Conservation (phyloP, 768 basidiomycete species). For the Dentipellis sp. region DNA sequence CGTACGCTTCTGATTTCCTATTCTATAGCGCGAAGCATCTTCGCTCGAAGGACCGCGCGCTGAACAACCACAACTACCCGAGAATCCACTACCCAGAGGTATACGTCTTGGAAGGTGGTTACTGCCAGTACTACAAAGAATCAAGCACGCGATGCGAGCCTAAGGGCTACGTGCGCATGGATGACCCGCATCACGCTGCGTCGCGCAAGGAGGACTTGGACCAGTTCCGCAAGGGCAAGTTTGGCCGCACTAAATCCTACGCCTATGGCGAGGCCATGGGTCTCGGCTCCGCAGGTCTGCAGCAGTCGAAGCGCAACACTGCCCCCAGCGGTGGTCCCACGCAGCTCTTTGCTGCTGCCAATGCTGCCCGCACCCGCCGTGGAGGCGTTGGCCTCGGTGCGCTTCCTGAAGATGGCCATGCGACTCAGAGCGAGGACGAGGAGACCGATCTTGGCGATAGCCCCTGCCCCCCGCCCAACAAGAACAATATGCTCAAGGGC, state of each 20-base stretch:
- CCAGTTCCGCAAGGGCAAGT: slow-evolving; percentile 84
- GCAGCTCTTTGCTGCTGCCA: slow-evolving; percentile 60
- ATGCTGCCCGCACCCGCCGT: slow-evolving; percentile 57
- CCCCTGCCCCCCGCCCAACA: slow-evolving; percentile 77
- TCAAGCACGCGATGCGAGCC: slow-evolving; percentile 71
- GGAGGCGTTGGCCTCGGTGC: slow-evolving; percentile 40
- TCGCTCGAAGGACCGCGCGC: slow-evolving; percentile 78
- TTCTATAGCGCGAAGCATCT: slow-evolving; percentile 78
- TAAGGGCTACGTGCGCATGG: slow-evolving; percentile 84
- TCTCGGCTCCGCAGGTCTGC: slow-evolving; percentile 25
- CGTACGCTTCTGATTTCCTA: background rate
- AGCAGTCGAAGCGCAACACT: slow-evolving; percentile 54
- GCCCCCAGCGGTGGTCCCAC: slow-evolving; percentile 39
- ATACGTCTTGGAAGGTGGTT: slow-evolving; percentile 95
- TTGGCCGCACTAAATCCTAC: slow-evolving; percentile 86
- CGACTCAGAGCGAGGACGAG: slow-evolving; percentile 60
- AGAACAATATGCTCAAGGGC: slow-evolving; percentile 42
- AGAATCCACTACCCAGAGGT: slow-evolving; percentile 93
- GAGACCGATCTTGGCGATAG: slow-evolving; percentile 78
- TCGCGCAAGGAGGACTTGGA: slow-evolving; percentile 83
- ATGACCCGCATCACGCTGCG: slow-evolving; percentile 75
- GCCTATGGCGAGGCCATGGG: slow-evolving; percentile 72
- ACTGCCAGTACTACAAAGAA: slow-evolving; percentile 75
- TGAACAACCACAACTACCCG: slow-evolving; percentile 87
- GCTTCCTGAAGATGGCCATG: slow-evolving; percentile 57